phyloP scores from a whole-genome alignment of 768 basidiomycete genomes.

The Exidia glandulosa region DNA sequence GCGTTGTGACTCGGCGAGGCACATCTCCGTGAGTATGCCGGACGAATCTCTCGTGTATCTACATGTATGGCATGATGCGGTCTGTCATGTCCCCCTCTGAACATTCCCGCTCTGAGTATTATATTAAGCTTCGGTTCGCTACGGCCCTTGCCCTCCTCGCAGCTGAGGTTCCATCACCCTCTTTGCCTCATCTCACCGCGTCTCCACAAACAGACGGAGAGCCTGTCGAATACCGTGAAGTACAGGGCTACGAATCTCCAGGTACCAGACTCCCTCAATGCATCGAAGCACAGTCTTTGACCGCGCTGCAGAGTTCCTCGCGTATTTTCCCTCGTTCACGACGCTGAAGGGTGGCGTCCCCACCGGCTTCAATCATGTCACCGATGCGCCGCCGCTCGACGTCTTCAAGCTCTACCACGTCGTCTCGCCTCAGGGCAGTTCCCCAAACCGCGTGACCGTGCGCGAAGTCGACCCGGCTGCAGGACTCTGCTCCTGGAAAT shows the following conservation, averaged over 20 bases:
- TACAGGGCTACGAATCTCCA: slow-evolving; percentile 30
- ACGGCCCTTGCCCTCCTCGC: no score
- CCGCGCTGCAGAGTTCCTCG: slow-evolving; percentile 25
- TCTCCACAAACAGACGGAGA: slow-evolving; percentile 39
- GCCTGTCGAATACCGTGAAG: slow-evolving; percentile 52
- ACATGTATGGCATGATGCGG: no score
- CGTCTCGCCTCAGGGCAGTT: slow-evolving; percentile 19
- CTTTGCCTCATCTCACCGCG: neutral
- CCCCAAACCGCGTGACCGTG: slow-evolving; percentile 21
- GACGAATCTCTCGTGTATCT: no score
- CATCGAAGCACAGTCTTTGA: neutral
- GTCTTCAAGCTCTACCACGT: slow-evolving; percentile 42
- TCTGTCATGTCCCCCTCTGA: no score
- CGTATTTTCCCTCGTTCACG: slow-evolving; percentile 38
- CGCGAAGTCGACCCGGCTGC: slow-evolving; percentile 32
- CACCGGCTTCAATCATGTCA: slow-evolving; percentile 43
- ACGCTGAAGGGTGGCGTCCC: slow-evolving; percentile 36
- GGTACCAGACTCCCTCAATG: neutral
- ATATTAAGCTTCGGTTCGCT: no score
- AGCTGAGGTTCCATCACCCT: no score
- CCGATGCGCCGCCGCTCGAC: slow-evolving; percentile 30
- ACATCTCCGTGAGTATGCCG: no score
- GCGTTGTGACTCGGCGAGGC: no score
- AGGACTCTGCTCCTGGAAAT: neutral
- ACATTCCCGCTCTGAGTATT: no score